Conservation (phyloP, 257 asterid genomes). For the Knoxia roxburghii region DNA sequence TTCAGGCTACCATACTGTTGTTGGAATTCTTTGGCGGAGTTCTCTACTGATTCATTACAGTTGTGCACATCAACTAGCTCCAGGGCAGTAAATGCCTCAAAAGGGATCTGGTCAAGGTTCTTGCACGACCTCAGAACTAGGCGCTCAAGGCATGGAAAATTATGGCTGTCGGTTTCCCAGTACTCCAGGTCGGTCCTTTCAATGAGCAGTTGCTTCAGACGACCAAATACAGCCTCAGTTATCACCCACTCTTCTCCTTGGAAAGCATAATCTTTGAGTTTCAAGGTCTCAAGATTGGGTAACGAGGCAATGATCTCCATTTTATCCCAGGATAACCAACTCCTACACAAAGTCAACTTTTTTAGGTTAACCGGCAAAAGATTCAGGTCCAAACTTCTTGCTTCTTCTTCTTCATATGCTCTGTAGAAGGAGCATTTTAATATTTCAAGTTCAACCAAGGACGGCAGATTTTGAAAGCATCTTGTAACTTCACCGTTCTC, state of each 20-base stretch:
- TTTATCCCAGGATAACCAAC: constrained; percentile 8
- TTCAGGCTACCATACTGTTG: not conserved
- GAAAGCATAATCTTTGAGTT: constrained; percentile 10
- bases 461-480: not conserved
- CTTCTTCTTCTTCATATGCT: not conserved
- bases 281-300: constrained; percentile 10
- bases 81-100: not conserved
- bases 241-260: not conserved
- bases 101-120: not conserved
- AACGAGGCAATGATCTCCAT: not conserved
- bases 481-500: not conserved
- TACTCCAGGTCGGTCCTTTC: constrained; percentile 1
- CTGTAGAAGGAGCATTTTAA: constrained; percentile 6
- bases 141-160: not conserved
- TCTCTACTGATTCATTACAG: constrained; percentile 8
- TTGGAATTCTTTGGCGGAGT: constrained; percentile 8
- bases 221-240: not conserved
- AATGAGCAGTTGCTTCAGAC: constrained; percentile 4
- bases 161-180: not conserved
- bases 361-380: not conserved
- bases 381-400: not conserved
- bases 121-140: constrained; percentile 5
- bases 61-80: constrained; percentile 8
- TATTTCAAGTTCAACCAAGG: not conserved
- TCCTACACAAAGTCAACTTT: not conserved